These are phyloP conservation scores for Metschnikowia lunata DNA, from an alignment of 805 yeast species.

Conservation along the genomic window DNA sequence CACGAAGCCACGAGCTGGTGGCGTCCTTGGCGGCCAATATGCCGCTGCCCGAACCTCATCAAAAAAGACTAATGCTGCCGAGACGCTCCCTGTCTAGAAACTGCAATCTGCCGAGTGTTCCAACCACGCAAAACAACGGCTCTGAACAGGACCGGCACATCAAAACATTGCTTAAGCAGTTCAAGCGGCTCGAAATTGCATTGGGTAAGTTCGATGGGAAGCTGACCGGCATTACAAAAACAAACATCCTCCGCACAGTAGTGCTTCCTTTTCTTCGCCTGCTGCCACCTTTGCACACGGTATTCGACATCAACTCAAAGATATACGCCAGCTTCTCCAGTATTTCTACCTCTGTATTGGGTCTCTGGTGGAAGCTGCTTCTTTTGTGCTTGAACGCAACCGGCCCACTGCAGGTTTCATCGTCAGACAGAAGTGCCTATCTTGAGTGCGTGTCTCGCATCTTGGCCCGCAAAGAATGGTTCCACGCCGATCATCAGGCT, in stretches of 20 bases:
- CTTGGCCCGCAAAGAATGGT: slow-evolving; percentile 47
- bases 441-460: slow-evolving; percentile 52
- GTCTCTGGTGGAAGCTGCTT: slow-evolving; percentile 55
- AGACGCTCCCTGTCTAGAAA: background rate
- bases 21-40: background rate
- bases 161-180: slow-evolving; percentile 13
- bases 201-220: slow-evolving; percentile 37
- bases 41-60: background rate
- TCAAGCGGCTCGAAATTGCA: slow-evolving; percentile 41
- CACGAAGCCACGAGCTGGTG: background rate
- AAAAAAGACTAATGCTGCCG: background rate
- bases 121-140: background rate
- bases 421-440: slow-evolving; percentile 48
- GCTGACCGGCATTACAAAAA: slow-evolving; percentile 18
- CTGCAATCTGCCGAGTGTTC: background rate
- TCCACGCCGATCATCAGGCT: slow-evolving; percentile 21
- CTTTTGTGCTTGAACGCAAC: slow-evolving; percentile 18
- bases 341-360: slow-evolving; percentile 29
- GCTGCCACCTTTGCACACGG: slow-evolving; percentile 19
- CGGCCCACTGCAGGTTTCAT: slow-evolving; percentile 29
- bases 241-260: slow-evolving; percentile 44
- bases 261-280: slow-evolving; percentile 28
- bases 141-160: slow-evolving; percentile 9
- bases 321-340: slow-evolving; percentile 32
- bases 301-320: slow-evolving; percentile 18